Conservation (phyloP, 75 land plant species). For the Pinus taeda region DNA sequence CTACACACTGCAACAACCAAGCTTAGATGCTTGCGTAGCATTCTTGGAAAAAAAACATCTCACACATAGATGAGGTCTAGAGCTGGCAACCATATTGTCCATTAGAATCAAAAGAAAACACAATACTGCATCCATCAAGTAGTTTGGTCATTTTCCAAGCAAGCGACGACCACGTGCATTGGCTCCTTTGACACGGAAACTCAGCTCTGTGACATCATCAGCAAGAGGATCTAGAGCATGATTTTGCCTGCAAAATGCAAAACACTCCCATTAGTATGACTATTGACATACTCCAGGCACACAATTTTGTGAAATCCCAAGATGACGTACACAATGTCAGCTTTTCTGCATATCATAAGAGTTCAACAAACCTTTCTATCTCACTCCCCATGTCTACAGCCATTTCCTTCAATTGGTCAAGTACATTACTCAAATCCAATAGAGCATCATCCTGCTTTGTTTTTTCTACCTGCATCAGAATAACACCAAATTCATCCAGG, state of each 20-base stretch:
- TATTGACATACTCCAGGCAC: not conserved
- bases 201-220: constrained; percentile 64
- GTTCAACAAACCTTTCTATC: constrained; percentile 60
- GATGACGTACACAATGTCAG: not conserved
- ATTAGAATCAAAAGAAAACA: no score
- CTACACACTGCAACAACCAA: no score
- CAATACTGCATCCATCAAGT: no score
- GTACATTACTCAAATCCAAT: constrained; percentile 69
- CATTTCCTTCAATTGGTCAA: constrained; percentile 92
- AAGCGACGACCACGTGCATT: constrained; percentile 59
- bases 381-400: constrained; percentile 91
- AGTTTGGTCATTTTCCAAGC: constrained; percentile 46
- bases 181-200: constrained; percentile 52
- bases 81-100: no score
- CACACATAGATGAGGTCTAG: no score
- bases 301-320: not conserved
- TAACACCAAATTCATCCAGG: not conserved
- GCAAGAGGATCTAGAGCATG: constrained; percentile 45
- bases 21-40: no score
- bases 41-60: no score
- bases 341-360: not conserved
- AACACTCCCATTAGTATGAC: not conserved
- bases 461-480: constrained; percentile 60
- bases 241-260: constrained; percentile 56
- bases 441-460: constrained; percentile 91